Base-by-base conservation (phyloP, 2,329 filamentous ascomycete species). In the Gnomoniopsis sp. region DNA sequence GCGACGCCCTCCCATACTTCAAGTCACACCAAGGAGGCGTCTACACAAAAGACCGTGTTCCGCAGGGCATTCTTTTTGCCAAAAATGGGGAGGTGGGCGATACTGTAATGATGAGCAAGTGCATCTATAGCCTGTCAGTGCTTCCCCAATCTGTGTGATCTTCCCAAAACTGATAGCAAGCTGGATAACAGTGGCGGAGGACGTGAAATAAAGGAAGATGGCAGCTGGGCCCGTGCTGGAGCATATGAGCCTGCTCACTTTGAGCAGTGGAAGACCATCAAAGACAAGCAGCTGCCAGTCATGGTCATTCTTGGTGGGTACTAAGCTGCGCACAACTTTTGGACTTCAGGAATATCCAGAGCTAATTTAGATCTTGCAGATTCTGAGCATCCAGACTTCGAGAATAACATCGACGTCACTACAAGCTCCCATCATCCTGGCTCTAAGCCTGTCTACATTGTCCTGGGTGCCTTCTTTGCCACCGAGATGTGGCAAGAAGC, bases 401-500 rank as follows among this genome's bases (percentile, higher is more conserved):
- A 30, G 26, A 7, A 21, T 3, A 43, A 55, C 22, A 47, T 60
- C 23, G 50, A 61, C 22, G 75, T 50, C 3, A 44, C 53, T 2
- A 34, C 38, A 6, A 56, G 80, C 19, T 75, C 77, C 0, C 78
- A 77, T 1, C 72, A 76, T 26, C 73, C 87, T 8, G 80, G 82
- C 0, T 77, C 87, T 58, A 73, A 79, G 1, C 50, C 47, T 10
- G n/a, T 17, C 33, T 91, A 86, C 65, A 85, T 81, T 57, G 84
- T 91, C 0, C 75, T 92, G 46, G 87, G 78, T n/a, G 86, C 79
- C 69, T 92, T 90, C 68, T 83, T 86, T 51, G 75, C 89, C 14
- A 88, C 87, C 0, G 75, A 88, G 51, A 75, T 91, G 0, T 93
- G 89, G 89, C 76, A 72, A 12, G 89, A 93, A 65, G 79, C 77